Evolutionary conservation across 768 basidiomycete genomes (phyloP).

Genomic region (Mrakia blollopis): DNA sequence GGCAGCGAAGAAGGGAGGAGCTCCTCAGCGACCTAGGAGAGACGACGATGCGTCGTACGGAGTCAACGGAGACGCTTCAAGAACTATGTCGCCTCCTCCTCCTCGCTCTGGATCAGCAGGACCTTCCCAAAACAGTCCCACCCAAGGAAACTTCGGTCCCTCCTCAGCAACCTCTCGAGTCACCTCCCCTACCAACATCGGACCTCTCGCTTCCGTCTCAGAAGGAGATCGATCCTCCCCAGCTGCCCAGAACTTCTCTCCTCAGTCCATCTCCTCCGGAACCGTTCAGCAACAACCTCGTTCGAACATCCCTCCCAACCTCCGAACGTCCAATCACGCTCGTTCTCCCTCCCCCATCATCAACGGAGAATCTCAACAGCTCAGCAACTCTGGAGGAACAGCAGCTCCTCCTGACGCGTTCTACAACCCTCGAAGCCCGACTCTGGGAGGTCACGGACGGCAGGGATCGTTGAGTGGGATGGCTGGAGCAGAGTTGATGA

Average conservation of each 20-base stretch:
- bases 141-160: conserved; percentile 26
- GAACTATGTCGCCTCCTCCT: conserved; percentile 56
- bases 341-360: conserved; percentile 27
- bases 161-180: conserved; percentile 32
- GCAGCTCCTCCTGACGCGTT: conserved; percentile 59
- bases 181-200: conserved; percentile 34
- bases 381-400: conserved; percentile 25
- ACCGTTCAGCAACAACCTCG: conserved; percentile 2
- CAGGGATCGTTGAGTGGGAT: conserved; percentile 32
- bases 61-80: conserved; percentile 36
- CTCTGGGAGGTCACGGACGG: conserved; percentile 25
- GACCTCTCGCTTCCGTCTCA: neutral
- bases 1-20: conserved; percentile 39
- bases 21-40: conserved; percentile 44
- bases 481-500: conserved; percentile 59
- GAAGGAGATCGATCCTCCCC: neutral
- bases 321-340: conserved; percentile 13
- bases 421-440: conserved; percentile 40
- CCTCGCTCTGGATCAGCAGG: conserved; percentile 18
- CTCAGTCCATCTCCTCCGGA: conserved; percentile 20
- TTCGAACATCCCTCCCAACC: conserved; percentile 13
- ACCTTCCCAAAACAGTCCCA: conserved; percentile 33
- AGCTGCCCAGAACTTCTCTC: conserved; percentile 7
- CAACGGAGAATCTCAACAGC: conserved; percentile 4
- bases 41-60: conserved; percentile 40